Percentiles rank a stretch among this genome's conserved stretches.
These are phyloP conservation scores for Sporothrix pseudoabietina DNA, from an alignment of 2,329 filamentous ascomycete species.

Conservation along the genomic window DNA sequence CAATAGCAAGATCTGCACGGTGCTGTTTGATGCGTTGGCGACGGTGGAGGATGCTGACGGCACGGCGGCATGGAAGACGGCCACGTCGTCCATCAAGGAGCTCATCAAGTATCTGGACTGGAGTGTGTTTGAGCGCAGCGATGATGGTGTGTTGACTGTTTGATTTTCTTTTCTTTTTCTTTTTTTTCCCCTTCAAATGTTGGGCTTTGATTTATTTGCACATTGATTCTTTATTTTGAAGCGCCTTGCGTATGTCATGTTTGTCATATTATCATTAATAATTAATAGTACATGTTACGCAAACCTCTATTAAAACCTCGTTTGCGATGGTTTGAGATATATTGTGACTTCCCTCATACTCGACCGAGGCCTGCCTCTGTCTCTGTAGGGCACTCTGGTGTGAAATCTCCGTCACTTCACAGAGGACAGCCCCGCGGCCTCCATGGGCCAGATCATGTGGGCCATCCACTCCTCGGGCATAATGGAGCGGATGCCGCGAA, in stretches of 20 bases:
- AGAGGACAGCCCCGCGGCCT: constrained; percentile 32
- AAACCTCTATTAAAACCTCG: background rate
- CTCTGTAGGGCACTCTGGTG: background rate
- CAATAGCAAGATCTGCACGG: constrained; percentile 24
- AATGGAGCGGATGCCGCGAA: constrained; percentile 36
- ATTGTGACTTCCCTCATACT: background rate
- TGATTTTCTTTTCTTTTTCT: background rate
- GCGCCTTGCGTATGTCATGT: background rate
- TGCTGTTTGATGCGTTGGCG: constrained; percentile 25
- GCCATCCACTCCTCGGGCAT: constrained; percentile 35
- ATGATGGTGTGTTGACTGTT: background rate
- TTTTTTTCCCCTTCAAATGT: too few relatives aligned
- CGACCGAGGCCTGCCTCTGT: background rate
- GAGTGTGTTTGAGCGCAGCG: constrained; percentile 30
- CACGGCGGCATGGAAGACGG: background rate
- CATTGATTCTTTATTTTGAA: background rate
- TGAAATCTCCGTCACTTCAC: background rate
- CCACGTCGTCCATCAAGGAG: constrained; percentile 20
- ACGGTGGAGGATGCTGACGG: background rate
- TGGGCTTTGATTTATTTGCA: too few relatives aligned
- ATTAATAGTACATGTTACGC: background rate
- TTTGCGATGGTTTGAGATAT: background rate
- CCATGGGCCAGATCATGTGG: constrained; percentile 37
- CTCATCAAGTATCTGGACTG: constrained; percentile 30
- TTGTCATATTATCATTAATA: background rate